Evolutionary conservation across 371 early-diverging fungal species (phyloP), one percentile per base, ranked within the genome.

Genomic region (Apophysomyces sp.): DNA sequence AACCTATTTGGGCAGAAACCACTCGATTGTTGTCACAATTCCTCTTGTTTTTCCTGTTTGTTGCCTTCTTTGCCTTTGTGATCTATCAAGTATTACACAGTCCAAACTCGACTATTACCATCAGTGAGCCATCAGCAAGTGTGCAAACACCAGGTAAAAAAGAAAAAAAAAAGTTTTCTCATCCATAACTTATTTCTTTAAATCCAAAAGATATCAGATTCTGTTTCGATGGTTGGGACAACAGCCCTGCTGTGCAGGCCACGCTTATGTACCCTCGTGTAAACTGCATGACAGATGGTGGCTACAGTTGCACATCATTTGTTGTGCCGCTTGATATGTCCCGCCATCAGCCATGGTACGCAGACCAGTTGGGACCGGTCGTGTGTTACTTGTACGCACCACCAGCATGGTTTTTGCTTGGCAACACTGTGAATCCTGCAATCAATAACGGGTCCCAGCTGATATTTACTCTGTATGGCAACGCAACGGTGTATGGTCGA

Each of bases 1-100:
- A 73, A 41, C 74, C 74, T 27, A 28, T 62, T 0, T 73, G 74
- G 74, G 66, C 74, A 13, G 74, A 73, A 54, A 57, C 68, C 28
- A 60, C 63, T 3, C 68, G 71, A 1, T 54, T 70, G 13, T 16
- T 61, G n/a, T 63, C 60, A 29, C 62, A 66, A 51, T 34, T 68
- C 37, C n/a, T 65, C n/a, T 41, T 65, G 4, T 34, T 65, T 6
- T 62, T 62, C 57, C n/a, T 65, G 34, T 70, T 73, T 37, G 52
- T 60, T 6, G 51, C 60, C 3, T 68, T 73, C 32, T 52, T 73
- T 15, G 69, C 57, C 4, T 70, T 67, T 15, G 58, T 70, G 11
- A 39, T 73, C 9, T 31, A 62, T 26, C 74, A 73, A 37, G 71
- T 69, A 15, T 8, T 70, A 13, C 52, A 66, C n/a, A 70, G 71